These are phyloP conservation scores for Hericium erinaceus DNA, from an alignment of 768 basidiomycete species.

Conservation along the genomic window DNA sequence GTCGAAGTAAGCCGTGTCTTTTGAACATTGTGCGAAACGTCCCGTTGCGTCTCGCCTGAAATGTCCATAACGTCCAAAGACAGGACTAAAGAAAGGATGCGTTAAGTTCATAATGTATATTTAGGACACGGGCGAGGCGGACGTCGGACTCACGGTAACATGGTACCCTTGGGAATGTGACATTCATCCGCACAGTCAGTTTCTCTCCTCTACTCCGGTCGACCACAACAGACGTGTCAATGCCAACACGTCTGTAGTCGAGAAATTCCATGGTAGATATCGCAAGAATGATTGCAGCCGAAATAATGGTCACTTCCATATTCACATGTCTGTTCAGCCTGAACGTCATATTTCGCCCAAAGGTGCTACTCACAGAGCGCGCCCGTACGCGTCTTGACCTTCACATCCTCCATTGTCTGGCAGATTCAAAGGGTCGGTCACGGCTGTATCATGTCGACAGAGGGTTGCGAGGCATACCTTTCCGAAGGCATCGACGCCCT, in stretches of 20 bases:
- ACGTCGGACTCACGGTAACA: conserved; percentile 74
- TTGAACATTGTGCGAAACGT: conserved; percentile 80
- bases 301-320: conserved; percentile 75
- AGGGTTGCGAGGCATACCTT: conserved; percentile 51
- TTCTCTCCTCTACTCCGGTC: conserved; percentile 95
- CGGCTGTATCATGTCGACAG: too few relatives aligned
- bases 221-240: conserved; percentile 89
- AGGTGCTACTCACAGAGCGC: conserved; percentile 59
- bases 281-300: conserved; percentile 84
- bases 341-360: not conserved
- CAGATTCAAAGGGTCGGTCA: not conserved
- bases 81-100: conserved; percentile 50
- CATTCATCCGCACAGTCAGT: conserved; percentile 80
- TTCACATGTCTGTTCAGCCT: not conserved
- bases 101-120: not conserved
- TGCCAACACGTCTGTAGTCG: conserved; percentile 81
- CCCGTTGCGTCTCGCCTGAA: conserved; percentile 88
- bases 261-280: conserved; percentile 92
- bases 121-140: not conserved
- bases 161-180: conserved; percentile 94
- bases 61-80: conserved; percentile 98
- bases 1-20: conserved; percentile 66
- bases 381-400: conserved; percentile 94
- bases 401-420: conserved; percentile 98
- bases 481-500: conserved; percentile 97